A percentile compares a stretch with the other conserved stretches of the same genome.
phyloP scores from a whole-genome alignment of 768 basidiomycete species.

The Lepiota brunneoincarnata region DNA sequence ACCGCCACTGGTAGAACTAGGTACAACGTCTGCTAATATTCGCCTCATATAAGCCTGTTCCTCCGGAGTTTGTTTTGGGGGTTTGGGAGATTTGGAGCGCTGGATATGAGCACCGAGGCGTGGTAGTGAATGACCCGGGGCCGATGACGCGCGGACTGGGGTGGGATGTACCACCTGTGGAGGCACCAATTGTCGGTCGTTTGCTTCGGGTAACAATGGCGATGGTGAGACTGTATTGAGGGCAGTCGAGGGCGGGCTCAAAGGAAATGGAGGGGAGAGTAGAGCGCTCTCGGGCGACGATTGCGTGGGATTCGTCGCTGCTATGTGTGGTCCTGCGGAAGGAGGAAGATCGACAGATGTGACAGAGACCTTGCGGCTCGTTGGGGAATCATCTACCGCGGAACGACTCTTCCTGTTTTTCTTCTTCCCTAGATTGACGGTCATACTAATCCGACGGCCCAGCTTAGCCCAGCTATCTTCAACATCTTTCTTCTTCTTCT shows the following conservation, averaged over 20 bases:
- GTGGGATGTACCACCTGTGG: neutral
- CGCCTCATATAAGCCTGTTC: slow-evolving; percentile 67
- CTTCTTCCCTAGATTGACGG: slow-evolving; percentile 46
- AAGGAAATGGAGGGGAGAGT: too few species aligned
- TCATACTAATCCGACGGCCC: slow-evolving; percentile 59
- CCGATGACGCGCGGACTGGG: neutral
- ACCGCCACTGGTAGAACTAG: slow-evolving; percentile 34
- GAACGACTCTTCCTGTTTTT: slow-evolving; percentile 31
- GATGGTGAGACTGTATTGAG: neutral
- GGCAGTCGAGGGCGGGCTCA: neutral
- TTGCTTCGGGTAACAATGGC: neutral
- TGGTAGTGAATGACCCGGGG: neutral
- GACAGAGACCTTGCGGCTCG: slow-evolving; percentile 17
- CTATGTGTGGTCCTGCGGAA: too few species aligned
- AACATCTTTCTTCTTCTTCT: slow-evolving; percentile 1
- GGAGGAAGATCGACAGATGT: neutral
- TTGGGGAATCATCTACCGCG: slow-evolving; percentile 24
- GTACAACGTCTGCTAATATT: slow-evolving; percentile 63
- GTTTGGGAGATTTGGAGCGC: slow-evolving; percentile 43
- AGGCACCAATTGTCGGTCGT: neutral
- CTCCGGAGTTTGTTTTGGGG: slow-evolving; percentile 51
- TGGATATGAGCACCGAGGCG: slow-evolving; percentile 15
- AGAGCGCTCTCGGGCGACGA: too few species aligned
- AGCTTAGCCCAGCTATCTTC: slow-evolving; percentile 53
- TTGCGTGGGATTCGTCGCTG: too few species aligned